Percentiles rank a stretch among this genome's conserved stretches.
Conservation (phyloP, 176 grass and related monocot species). For the Carex littledalei region DNA sequence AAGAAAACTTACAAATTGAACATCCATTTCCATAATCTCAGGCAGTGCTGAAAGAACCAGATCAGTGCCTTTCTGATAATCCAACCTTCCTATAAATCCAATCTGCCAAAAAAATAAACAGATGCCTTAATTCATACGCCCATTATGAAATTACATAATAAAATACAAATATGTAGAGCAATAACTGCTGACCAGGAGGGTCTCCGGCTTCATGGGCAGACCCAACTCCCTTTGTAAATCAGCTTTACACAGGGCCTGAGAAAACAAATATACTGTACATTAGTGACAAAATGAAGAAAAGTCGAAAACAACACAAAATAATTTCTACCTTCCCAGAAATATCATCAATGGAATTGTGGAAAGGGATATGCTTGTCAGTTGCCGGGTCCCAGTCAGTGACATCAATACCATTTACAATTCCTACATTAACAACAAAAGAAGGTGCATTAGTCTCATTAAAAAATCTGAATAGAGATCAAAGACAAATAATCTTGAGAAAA, state of each 20-base stretch:
- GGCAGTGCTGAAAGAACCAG: conserved; percentile 61
- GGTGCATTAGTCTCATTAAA: background rate
- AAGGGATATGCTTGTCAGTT: conserved; percentile 63
- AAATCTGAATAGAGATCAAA: background rate
- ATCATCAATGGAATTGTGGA: conserved; percentile 71
- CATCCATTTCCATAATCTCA: conserved; percentile 57
- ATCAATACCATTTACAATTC: conserved; percentile 96
- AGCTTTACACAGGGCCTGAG: conserved; percentile 85
- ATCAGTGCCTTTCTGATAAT: conserved; percentile 97
- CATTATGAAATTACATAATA: background rate
- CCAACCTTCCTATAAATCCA: conserved; percentile 98
- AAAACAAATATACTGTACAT: conserved; percentile 14
- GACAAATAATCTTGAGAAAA: background rate
- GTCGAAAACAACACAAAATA: background rate
- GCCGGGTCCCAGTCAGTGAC: conserved; percentile 75
- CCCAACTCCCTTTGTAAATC: conserved; percentile 75
- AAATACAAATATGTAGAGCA: background rate
- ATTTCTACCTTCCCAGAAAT: conserved; percentile 79
- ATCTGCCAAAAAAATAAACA: conserved; percentile 51
- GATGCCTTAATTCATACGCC: background rate
- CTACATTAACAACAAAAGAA: conserved; percentile 27
- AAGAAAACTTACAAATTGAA: conserved; percentile 70
- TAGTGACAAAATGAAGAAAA: background rate
- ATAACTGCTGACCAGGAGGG: conserved; percentile 63
- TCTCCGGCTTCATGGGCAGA: conserved; percentile 52